A percentile compares a stretch with the other conserved stretches of the same genome.
These are phyloP conservation scores for Naganishia onofrii DNA, from an alignment of 768 basidiomycete species.

Conservation along the genomic window DNA sequence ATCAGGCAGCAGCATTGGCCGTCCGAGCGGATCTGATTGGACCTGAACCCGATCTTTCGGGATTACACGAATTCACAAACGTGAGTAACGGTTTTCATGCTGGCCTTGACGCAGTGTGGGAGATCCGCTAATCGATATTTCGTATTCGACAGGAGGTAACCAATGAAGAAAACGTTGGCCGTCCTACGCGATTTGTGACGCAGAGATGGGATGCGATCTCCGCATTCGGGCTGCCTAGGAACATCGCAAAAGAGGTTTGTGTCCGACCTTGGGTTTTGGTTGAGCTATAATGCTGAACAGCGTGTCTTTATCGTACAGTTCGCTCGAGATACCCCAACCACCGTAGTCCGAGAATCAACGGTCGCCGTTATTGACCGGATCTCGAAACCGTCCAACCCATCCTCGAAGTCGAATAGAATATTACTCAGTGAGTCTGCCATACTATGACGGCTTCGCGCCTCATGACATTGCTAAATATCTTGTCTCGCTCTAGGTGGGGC, in stretches of 20 bases:
- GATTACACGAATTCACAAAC: slow-evolving; percentile 12
- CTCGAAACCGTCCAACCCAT: slow-evolving; percentile 56
- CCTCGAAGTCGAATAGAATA: slow-evolving; percentile 60
- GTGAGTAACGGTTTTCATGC: neutral
- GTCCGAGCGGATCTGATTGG: slow-evolving; percentile 19
- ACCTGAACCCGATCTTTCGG: slow-evolving; percentile 34
- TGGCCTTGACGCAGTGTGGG: slow-evolving; percentile 1
- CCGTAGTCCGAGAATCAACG: slow-evolving; percentile 70
- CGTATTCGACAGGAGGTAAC: neutral
- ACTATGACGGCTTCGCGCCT: neutral
- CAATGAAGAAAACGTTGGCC: slow-evolving; percentile 36
- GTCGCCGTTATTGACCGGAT: slow-evolving; percentile 60
- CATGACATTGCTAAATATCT: slow-evolving; percentile 45
- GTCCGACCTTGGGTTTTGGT: neutral
- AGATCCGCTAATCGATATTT: neutral
- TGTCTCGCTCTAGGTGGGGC: slow-evolving; percentile 58
- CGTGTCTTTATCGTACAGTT: slow-evolving; percentile 57
- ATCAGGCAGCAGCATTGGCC: slow-evolving; percentile 28
- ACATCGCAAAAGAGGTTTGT: slow-evolving; percentile 68
- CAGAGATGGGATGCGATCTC: slow-evolving; percentile 52
- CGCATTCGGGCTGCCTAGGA: slow-evolving; percentile 70
- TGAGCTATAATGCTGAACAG: neutral
- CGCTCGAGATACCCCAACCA: slow-evolving; percentile 59
- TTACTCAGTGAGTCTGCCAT: slow-evolving; percentile 60
- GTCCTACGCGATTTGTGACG: slow-evolving; percentile 36